Conservation (phyloP, 345 rosid genomes). For the Brassica rapa region DNA sequence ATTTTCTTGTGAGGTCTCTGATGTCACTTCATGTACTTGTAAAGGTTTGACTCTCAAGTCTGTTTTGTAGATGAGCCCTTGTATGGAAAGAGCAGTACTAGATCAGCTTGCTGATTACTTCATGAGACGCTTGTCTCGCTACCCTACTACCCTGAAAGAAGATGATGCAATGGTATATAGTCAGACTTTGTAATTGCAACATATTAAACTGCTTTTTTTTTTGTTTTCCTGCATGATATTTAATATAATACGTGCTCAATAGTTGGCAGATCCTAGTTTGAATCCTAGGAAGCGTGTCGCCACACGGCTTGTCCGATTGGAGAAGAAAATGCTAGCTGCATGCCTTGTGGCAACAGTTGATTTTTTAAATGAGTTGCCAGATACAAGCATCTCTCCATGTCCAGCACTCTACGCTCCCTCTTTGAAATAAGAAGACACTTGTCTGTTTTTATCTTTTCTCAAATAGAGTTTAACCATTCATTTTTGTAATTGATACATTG, state of each 20-base stretch:
- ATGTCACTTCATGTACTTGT: constrained; percentile 7
- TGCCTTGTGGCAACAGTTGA: constrained; percentile 65
- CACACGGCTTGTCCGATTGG: constrained; percentile 79
- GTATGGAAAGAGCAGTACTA: constrained; percentile 88
- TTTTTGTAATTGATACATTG: too few relatives aligned
- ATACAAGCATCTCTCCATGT: constrained; percentile 76
- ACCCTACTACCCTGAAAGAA: constrained; percentile 75
- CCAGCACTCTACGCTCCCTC: constrained; percentile 83
- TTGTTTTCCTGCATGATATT: not conserved
- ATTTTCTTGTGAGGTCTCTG: constrained; percentile 13
- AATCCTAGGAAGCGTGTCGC: constrained; percentile 89
- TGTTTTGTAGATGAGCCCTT: constrained; percentile 73
- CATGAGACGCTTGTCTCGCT: constrained; percentile 64
- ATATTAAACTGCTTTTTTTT: not conserved
- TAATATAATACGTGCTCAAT: constrained; percentile 8
- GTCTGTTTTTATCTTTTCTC: too few relatives aligned
- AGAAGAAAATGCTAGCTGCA: constrained; percentile 85
- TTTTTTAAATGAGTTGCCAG: constrained; percentile 73
- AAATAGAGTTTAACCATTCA: too few relatives aligned
- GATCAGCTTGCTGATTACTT: constrained; percentile 89
- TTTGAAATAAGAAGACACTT: constrained; percentile 47
- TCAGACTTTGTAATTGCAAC: too few relatives aligned
- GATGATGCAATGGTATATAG: constrained; percentile 69
- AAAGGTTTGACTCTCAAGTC: constrained; percentile 17
- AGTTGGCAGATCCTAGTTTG: constrained; percentile 77